Conservation (phyloP, 306 rosid genomes). For the Quercus robur region DNA sequence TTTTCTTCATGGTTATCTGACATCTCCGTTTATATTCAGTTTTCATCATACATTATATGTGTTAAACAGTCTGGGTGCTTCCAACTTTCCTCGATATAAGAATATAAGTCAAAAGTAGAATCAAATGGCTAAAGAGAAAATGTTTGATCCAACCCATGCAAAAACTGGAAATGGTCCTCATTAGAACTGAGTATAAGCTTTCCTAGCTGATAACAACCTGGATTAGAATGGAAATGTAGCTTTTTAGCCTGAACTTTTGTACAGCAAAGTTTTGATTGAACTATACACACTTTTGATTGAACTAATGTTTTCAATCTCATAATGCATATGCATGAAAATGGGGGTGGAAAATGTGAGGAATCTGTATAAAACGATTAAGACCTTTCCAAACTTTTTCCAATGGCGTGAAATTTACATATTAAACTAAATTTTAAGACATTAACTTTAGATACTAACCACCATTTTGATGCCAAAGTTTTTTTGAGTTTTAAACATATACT, state of each 20-base stretch:
- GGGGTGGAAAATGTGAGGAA: neutral
- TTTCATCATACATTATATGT: neutral
- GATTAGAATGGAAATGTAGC: no score
- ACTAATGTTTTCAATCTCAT: neutral
- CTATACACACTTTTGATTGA: no score
- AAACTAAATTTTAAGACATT: neutral
- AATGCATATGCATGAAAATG: neutral
- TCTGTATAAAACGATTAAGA: neutral
- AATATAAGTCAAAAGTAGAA: no score
- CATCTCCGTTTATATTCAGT: neutral
- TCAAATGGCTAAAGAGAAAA: no score
- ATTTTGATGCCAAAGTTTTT: neutral
- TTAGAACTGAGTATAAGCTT: no score
- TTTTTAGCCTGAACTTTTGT: no score
- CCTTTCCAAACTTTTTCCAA: neutral
- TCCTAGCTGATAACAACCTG: no score
- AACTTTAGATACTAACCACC: neutral
- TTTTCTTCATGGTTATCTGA: neutral
- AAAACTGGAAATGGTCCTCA: no score
- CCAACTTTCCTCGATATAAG: no score
- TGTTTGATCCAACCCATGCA: no score
- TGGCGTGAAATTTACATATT: neutral
- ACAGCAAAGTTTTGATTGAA: no score
- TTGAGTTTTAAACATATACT: neutral
- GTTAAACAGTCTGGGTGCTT: no score